phyloP scores from a whole-genome alignment of 495 filamentous ascomycete genomes.

The Daldinia loculata region DNA sequence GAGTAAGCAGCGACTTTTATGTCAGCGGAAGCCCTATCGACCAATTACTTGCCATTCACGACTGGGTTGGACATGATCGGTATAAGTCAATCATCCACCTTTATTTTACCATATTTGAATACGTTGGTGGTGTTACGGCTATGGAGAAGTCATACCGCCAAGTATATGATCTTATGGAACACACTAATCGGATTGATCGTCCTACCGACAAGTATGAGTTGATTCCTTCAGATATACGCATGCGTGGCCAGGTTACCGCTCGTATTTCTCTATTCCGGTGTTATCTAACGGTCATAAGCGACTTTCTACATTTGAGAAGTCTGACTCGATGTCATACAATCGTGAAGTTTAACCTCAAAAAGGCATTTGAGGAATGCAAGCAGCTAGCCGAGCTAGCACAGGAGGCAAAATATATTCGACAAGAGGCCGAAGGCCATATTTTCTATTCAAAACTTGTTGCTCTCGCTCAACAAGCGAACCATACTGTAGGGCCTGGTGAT shows the following conservation, averaged over 20 bases:
- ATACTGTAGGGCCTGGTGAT: neutral
- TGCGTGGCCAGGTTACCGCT: neutral
- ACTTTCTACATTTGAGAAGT: constrained; percentile 53
- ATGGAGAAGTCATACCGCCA: neutral
- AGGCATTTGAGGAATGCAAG: constrained; percentile 38
- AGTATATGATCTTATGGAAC: neutral
- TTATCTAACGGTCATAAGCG: constrained; percentile 59
- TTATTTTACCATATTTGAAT: constrained; percentile 50
- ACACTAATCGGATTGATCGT: neutral
- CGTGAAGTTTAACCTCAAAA: constrained; percentile 44
- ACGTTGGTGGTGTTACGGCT: constrained; percentile 46
- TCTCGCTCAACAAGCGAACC: constrained; percentile 4
- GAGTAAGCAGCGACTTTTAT: neutral
- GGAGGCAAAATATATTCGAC: constrained; percentile 11
- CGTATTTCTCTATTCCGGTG: constrained; percentile 56
- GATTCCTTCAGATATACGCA: neutral
- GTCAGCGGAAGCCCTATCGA: neutral
- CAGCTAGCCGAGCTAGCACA: constrained; percentile 30
- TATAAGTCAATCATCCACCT: constrained; percentile 44
- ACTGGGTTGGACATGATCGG: constrained; percentile 6
- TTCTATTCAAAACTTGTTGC: constrained; percentile 21
- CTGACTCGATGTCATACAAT: neutral
- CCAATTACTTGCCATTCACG: constrained; percentile 12
- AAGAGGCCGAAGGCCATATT: constrained; percentile 42
- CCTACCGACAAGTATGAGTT: neutral